These are phyloP conservation scores for Eustoma russellianum DNA, from an alignment of 257 asterid genomes.

Conservation along the genomic window DNA sequence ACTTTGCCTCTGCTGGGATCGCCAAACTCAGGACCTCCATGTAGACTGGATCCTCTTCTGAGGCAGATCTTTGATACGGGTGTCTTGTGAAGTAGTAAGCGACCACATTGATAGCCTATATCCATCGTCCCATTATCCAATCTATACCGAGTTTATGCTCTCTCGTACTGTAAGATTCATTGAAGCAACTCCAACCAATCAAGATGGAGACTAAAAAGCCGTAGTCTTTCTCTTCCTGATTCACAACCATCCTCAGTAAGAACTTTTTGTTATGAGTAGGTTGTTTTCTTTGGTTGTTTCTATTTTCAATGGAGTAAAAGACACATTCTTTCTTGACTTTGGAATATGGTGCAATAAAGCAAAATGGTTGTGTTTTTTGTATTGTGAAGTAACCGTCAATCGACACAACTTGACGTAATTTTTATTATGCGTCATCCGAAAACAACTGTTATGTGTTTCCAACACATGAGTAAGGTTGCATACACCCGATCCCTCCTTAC, in stretches of 20 bases:
- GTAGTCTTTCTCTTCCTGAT: background rate
- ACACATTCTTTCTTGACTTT: too few relatives aligned
- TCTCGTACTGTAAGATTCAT: slow-evolving; percentile 70
- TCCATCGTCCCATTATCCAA: slow-evolving; percentile 89
- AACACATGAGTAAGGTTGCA: too few relatives aligned
- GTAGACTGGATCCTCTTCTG: slow-evolving; percentile 93
- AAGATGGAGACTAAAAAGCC: slow-evolving; percentile 25
- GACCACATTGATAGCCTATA: slow-evolving; percentile 84
- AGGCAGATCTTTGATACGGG: slow-evolving; percentile 76
- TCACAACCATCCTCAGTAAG: background rate
- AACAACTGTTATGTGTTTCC: too few relatives aligned
- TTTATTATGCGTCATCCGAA: too few relatives aligned
- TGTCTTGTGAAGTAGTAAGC: slow-evolving; percentile 82
- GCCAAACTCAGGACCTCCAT: slow-evolving; percentile 95
- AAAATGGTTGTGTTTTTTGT: too few relatives aligned
- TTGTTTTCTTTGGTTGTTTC: background rate
- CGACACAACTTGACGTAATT: too few relatives aligned
- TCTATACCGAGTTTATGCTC: slow-evolving; percentile 79
- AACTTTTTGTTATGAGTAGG: background rate
- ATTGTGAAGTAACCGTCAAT: too few relatives aligned
- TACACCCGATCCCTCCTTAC: too few relatives aligned
- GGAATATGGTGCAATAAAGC: too few relatives aligned
- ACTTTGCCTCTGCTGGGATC: slow-evolving; percentile 99
- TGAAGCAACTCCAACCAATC: slow-evolving; percentile 33
- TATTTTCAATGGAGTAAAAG: too few relatives aligned